Evolutionary conservation across 331 rosid genomes (phyloP).

Genomic region (Phaseolus coccineus): DNA sequence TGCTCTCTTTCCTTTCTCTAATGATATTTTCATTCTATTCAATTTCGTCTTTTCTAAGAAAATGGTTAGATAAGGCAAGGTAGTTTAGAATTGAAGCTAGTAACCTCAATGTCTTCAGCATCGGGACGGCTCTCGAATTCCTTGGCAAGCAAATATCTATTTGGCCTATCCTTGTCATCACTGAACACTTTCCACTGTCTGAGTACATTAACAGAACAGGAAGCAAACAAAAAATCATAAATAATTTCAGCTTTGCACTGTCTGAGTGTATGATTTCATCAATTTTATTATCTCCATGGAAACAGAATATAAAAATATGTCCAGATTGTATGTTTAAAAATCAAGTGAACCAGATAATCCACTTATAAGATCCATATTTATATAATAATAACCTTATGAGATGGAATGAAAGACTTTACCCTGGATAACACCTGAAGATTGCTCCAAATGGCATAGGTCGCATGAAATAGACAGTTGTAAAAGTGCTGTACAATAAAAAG

Average conservation of each 20-base stretch:
- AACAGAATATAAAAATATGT: slow-evolving; percentile 1
- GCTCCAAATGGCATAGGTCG: slow-evolving; percentile 94
- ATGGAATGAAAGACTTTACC: slow-evolving; percentile 59
- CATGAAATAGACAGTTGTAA: slow-evolving; percentile 84
- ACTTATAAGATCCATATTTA: background rate
- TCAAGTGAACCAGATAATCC: background rate
- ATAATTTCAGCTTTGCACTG: background rate
- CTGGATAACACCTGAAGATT: slow-evolving; percentile 89
- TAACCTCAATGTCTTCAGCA: slow-evolving; percentile 86
- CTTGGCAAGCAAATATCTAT: slow-evolving; percentile 87
- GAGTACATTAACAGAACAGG: slow-evolving; percentile 41
- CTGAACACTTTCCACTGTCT: slow-evolving; percentile 95
- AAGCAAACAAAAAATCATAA: slow-evolving; percentile 38
- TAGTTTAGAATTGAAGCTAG: slow-evolving; percentile 45
- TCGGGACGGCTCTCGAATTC: slow-evolving; percentile 81
- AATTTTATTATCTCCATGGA: slow-evolving; percentile 12
- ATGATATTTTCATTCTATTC: slow-evolving; percentile 15
- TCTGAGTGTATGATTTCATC: slow-evolving; percentile 8
- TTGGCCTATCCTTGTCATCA: slow-evolving; percentile 89
- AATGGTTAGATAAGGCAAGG: slow-evolving; percentile 31
- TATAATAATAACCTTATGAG: background rate
- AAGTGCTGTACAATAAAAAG: slow-evolving; percentile 67
- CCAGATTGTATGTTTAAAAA: slow-evolving; percentile 1
- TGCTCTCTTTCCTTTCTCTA: background rate
- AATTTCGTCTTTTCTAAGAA: background rate